Percentiles rank a stretch among this genome's conserved stretches.
phyloP scores from a whole-genome alignment of 75 land plant genomes.

The Picea glauca region DNA sequence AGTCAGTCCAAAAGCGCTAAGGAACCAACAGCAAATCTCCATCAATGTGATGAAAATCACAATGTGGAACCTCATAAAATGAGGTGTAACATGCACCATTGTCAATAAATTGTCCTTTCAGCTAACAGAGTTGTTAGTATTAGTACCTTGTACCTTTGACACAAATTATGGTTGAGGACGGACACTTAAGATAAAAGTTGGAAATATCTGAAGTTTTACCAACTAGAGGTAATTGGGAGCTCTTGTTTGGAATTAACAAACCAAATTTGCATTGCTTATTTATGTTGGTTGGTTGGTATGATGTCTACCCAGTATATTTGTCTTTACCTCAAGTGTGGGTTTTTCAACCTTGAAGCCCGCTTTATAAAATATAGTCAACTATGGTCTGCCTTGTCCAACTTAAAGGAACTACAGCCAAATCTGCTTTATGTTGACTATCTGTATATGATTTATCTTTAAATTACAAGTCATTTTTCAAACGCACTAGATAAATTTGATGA shows the following conservation, averaged over 20 bases:
- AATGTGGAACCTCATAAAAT: background rate
- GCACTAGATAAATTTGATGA: background rate
- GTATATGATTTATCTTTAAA: background rate
- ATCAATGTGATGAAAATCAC: too few species aligned
- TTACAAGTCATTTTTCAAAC: background rate
- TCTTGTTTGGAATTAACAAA: background rate
- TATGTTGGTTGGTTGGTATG: background rate
- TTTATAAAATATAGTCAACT: background rate
- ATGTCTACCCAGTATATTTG: background rate
- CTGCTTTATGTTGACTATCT: background rate
- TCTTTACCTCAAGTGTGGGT: background rate
- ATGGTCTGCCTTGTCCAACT: too few species aligned
- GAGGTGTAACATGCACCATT: background rate
- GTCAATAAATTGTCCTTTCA: background rate
- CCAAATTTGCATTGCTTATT: background rate
- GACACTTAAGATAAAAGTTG: background rate
- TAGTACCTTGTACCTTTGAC: too few species aligned
- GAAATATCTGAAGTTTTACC: background rate
- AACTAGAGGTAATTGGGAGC: background rate
- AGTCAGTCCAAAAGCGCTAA: too few species aligned
- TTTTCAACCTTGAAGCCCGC: background rate
- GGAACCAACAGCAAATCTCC: too few species aligned
- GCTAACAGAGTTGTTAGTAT: background rate
- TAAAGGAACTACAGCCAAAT: background rate
- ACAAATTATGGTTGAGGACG: too few species aligned